A percentile compares a stretch with the other conserved stretches of the same genome.
phyloP scores from a whole-genome alignment of 139 green algal species.

The Micromonas pusilla region DNA sequence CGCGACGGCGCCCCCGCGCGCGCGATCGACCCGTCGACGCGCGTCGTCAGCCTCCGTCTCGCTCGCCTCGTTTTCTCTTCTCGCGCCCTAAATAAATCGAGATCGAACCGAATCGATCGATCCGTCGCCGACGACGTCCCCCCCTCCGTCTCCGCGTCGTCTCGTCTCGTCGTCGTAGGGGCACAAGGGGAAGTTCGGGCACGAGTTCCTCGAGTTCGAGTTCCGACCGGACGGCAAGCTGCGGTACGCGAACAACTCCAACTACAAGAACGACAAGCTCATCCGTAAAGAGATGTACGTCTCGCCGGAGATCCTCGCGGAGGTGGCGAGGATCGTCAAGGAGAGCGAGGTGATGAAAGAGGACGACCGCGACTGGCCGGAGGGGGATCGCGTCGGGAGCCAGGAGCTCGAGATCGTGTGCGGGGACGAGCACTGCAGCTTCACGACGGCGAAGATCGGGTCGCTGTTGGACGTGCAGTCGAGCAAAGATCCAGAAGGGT shows the following conservation, averaged over 20 bases:
- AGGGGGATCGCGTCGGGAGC: slow-evolving; percentile 74
- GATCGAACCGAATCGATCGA: not conserved
- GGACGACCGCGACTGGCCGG: slow-evolving; percentile 90
- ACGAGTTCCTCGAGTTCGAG: slow-evolving; percentile 99
- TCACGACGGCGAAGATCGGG: slow-evolving; percentile 92
- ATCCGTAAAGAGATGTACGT: slow-evolving; percentile 77
- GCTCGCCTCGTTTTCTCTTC: not conserved
- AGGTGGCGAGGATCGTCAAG: slow-evolving; percentile 83
- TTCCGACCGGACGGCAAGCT: slow-evolving; percentile 79
- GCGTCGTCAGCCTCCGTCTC: not conserved
- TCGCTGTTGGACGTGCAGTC: slow-evolving; percentile 87
- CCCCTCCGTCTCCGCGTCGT: no score
- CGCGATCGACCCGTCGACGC: not conserved
- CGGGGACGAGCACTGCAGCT: slow-evolving; percentile 89
- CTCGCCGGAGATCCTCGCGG: slow-evolving; percentile 60
- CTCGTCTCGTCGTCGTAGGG: slow-evolving; percentile 5
- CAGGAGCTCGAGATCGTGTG: slow-evolving; percentile 95
- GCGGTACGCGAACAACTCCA: slow-evolving; percentile 94
- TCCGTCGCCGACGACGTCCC: no score
- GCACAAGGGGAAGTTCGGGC: slow-evolving; percentile 84
- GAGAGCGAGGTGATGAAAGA: slow-evolving; percentile 93
- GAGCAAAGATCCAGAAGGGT: slow-evolving; percentile 91
- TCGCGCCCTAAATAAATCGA: not conserved
- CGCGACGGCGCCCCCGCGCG: no score
- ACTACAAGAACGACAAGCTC: slow-evolving; percentile 98